Conservation (phyloP, 352 stramenopile genomes). For the Albugo laibachii region DNA sequence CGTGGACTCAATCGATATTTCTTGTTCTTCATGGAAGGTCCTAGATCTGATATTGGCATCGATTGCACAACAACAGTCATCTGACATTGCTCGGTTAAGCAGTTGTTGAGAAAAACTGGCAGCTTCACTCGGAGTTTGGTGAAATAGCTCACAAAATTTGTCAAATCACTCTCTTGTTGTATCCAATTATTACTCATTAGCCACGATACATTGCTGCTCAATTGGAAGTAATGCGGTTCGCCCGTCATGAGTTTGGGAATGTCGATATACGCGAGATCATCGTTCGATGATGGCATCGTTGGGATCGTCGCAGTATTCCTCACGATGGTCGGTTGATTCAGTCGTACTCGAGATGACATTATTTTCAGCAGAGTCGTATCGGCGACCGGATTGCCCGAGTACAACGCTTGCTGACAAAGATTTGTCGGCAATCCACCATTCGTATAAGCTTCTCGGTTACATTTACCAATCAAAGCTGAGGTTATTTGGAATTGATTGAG, state of each 20-base stretch:
- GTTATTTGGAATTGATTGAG: conserved; percentile 4
- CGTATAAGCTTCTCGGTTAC: conserved; percentile 1
- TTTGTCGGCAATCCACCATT: conserved; percentile 1
- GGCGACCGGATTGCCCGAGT: background rate
- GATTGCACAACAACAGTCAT: conserved; percentile 1
- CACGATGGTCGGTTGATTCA: background rate
- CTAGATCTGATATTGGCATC: background rate
- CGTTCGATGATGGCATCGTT: conserved; percentile 1
- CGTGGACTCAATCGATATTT: conserved; percentile 3
- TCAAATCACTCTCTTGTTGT: background rate
- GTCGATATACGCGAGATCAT: conserved; percentile 5
- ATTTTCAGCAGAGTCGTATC: background rate
- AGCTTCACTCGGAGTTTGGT: background rate
- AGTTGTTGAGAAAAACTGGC: conserved; percentile 2
- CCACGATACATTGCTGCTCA: conserved; percentile 3
- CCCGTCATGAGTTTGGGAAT: conserved; percentile 2
- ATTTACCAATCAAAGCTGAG: conserved; percentile 1
- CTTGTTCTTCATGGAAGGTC: conserved; percentile 3
- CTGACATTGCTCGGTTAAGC: background rate
- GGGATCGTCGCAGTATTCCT: background rate
- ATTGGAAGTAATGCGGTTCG: conserved; percentile 3
- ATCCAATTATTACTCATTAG: conserved; percentile 2
- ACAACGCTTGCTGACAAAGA: conserved; percentile 1
- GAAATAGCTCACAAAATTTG: background rate
- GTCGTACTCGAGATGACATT: background rate